Base-by-base conservation (phyloP, 2,329 filamentous ascomycete species). In the Penicillium freii region DNA sequence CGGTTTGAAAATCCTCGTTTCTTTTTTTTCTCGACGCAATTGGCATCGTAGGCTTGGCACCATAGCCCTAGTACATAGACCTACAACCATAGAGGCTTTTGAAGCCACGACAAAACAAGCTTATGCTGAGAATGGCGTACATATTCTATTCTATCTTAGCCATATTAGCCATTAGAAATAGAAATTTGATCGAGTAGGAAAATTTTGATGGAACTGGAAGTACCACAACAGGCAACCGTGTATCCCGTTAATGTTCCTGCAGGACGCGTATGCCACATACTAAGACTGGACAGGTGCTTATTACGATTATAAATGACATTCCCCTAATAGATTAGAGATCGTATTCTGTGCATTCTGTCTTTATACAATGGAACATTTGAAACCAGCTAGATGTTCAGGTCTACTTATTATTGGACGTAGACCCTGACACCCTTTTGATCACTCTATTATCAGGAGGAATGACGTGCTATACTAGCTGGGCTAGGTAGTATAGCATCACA, bases 231-330 rank as follows among this genome's bases (percentile, higher is more conserved):
- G 60, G 58, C 58, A 62, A 47, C 51, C 44, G 45, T 55, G 53
- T 57, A 60, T 49, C 33, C 9, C n/a, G 2, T n/a, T 21, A n/a
- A 47, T 36, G 54, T 60, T 58, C 51, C 61, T 62, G 59, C 61
- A 63, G 61, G 59, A 62, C 61, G 61, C 59, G 61, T 63, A 62
- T 44, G 56, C 33, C 19, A 46, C 29, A 36, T 13, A 38, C 21
- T 54, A 33, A 45, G 21, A 33, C 44, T 33, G 10, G 10, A 8
- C 36, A 23, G 19, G 19, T 49, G 45, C 45, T 43, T 56, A 50
- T 51, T 38, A 17, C 8, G 3, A 15, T 10, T 11, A 13, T 13
- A 45, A 44, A 44, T 29, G 17, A n/a, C 17, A 44, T 23, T 2
- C 10, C n/a, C n/a, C 23, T 23, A 21, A 9, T 9, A 43, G 23